Evolutionary conservation across 306 rosid genomes (phyloP).

Genomic region (Rosa chinensis): DNA sequence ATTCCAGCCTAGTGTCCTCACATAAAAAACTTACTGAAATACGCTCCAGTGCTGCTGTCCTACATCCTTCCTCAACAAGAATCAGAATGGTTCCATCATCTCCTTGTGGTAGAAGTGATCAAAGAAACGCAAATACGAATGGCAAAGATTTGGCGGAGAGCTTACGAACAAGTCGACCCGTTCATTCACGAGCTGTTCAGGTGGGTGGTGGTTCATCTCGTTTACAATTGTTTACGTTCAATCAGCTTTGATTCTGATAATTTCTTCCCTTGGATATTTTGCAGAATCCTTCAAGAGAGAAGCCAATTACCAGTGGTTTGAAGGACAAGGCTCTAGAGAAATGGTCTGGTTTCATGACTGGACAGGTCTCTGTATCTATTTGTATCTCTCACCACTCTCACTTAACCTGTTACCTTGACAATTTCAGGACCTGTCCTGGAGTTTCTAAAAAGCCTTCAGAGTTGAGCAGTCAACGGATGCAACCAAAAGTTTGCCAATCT

Average conservation of each 20-base stretch:
- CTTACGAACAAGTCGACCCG: slow-evolving; percentile 10
- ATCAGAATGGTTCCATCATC: slow-evolving; percentile 14
- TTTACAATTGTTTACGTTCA: not conserved
- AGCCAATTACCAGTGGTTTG: slow-evolving; percentile 4
- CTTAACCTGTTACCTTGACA: not conserved
- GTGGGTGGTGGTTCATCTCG: slow-evolving; percentile 21
- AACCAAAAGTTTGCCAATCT: not conserved
- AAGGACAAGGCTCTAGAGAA: slow-evolving; percentile 17
- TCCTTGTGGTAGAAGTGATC: slow-evolving; percentile 16
- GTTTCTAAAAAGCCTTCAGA: slow-evolving; percentile 9
- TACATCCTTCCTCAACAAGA: slow-evolving; percentile 17
- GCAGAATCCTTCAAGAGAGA: slow-evolving; percentile 21
- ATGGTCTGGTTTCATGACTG: slow-evolving; percentile 16
- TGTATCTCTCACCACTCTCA: not conserved
- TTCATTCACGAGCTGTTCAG: slow-evolving; percentile 19
- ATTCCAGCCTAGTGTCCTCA: slow-evolving; percentile 10
- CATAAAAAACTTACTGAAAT: slow-evolving; percentile 1
- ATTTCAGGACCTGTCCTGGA: slow-evolving; percentile 16
- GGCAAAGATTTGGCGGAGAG: slow-evolving; percentile 8
- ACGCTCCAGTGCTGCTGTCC: slow-evolving; percentile 20
- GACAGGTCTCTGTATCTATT: not conserved
- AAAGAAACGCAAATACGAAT: not conserved
- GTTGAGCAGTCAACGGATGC: slow-evolving; percentile 1
- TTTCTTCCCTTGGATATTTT: not conserved
- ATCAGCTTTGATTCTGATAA: slow-evolving; percentile 2